Evolutionary conservation across 208 protist genomes (phyloP).

Genomic region (Trypanosoma mega): DNA sequence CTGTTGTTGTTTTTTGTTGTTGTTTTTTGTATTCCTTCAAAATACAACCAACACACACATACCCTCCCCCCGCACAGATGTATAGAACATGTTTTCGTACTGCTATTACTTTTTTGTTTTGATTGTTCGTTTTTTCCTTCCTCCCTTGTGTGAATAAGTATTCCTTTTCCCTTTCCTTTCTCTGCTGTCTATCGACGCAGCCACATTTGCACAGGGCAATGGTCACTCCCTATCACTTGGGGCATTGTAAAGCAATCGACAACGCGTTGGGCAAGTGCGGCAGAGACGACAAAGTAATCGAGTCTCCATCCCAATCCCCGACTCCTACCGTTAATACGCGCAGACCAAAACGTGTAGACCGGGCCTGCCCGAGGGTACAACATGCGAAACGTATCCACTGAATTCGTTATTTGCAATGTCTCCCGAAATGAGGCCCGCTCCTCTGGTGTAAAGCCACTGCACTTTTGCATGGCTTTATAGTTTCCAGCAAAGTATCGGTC

Average conservation of each 20-base stretch:
- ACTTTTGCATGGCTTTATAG: slow-evolving; percentile 90
- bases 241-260: slow-evolving; percentile 86
- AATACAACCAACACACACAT: slow-evolving; percentile 7
- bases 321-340: slow-evolving; percentile 50
- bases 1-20: not conserved
- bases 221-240: slow-evolving; percentile 79
- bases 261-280: slow-evolving; percentile 48
- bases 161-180: slow-evolving; percentile 28
- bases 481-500: slow-evolving; percentile 85
- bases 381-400: slow-evolving; percentile 84
- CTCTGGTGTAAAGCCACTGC: slow-evolving; percentile 90
- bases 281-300: slow-evolving; percentile 93
- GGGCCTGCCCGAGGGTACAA: slow-evolving; percentile 77
- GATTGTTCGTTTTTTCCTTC: not conserved
- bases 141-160: not conserved
- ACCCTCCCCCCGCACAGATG: slow-evolving; percentile 9
- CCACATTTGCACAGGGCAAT: slow-evolving; percentile 89
- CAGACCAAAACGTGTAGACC: slow-evolving; percentile 91
- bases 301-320: slow-evolving; percentile 89
- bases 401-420: slow-evolving; percentile 43
- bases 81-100: not conserved
- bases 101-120: slow-evolving; percentile 4
- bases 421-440: slow-evolving; percentile 83
- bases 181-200: too few relatives aligned
- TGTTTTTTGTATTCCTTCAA: slow-evolving; percentile 13